Base-by-base conservation (phyloP, 164 flowering plant species). In the Magnolia changhungtana region DNA sequence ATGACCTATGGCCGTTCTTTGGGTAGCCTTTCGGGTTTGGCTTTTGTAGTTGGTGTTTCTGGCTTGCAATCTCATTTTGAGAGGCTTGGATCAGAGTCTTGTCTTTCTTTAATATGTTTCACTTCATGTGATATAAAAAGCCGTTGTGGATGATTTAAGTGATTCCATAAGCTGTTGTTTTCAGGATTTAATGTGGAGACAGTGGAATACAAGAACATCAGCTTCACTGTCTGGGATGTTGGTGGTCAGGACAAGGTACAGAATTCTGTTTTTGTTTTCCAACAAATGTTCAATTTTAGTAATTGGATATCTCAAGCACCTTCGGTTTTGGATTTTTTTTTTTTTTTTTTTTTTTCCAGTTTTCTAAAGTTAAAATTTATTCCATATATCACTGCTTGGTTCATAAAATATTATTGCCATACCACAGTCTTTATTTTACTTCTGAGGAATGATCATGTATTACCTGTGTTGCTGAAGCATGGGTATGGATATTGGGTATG, bases 211-310 rank as follows among this genome's bases (percentile, higher is more conserved):
- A 94, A 94, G 80, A 94, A 94, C 87, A 94, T 94, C 81, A 94
- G 98, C 87, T 94, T 94, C 87, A 94, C 98, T 29, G 97, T 94
- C 23, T 94, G 98, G 97, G 98, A 94, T 92, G 98, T 94, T 27
- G 98, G 98, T 71, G 98, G 98, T 82, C 98, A 94, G 83, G 98
- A 94, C 88, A 94, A 94, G 96, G 98, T 92, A 73, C 55, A 75
- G 8, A 64, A 5, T 64, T 64, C 10, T n/a, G 21, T 68, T 31
- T 29, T 29, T 21, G 21, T 13, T 9, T 23, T 65, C 45, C 45
- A 37, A 37, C 45, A 37, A 37, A 37, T 37, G 7, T 37, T 37
- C 45, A 3, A 37, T 37, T 37, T 31, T 23, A 31, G 37, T 4
- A 37, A 2, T 37, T 37, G 45, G 45, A 37, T 37, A 37, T 37